Evolutionary conservation across 805 yeast species (phyloP), one percentile per base, ranked within the genome.

Genomic region (Nakazawaea ambrosiae): DNA sequence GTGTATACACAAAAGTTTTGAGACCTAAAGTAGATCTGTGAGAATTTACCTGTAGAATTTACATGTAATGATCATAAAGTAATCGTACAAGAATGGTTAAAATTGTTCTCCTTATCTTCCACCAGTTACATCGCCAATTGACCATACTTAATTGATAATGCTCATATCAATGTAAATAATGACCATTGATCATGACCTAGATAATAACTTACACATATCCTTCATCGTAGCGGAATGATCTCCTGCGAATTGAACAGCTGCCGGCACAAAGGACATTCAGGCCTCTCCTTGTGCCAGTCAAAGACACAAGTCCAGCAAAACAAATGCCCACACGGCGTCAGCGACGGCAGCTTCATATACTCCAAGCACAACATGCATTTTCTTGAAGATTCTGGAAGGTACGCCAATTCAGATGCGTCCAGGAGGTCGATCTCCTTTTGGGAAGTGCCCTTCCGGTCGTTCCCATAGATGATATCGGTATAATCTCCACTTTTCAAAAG

Each of bases 181-280:
- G n/a, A n/a, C n/a, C n/a, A n/a, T n/a, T n/a, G n/a, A n/a, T n/a
- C n/a, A n/a, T n/a, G n/a, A n/a, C n/a, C n/a, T n/a, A n/a, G n/a
- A n/a, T n/a, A n/a, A n/a, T n/a, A n/a, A n/a, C n/a, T n/a, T n/a
- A n/a, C n/a, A n/a, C n/a, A n/a, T n/a, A n/a, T n/a, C n/a, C n/a
- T n/a, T n/a, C n/a, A 70, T 37, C 70, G 61, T 36, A 82, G 53
- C 1, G 85, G 78, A 29, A 86, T 60, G 36, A 86, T 52, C 44
- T 77, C 73, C 54, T 78, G 81, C 48, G 72, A 81, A 20, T 67
- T 60, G 35, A 86, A 70, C 18, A 63, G 68, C 45, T 81, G 92
- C 37, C 97, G 60, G 53, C 97, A 92, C 20, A 92, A 63, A 0
- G 98, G 97, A 54, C 98, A 90, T 51, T 88, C 96, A 0, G 87